These are phyloP conservation scores for Ploettnerulaceae sp. DNA, from an alignment of 2,329 filamentous ascomycete species.

Conservation along the genomic window DNA sequence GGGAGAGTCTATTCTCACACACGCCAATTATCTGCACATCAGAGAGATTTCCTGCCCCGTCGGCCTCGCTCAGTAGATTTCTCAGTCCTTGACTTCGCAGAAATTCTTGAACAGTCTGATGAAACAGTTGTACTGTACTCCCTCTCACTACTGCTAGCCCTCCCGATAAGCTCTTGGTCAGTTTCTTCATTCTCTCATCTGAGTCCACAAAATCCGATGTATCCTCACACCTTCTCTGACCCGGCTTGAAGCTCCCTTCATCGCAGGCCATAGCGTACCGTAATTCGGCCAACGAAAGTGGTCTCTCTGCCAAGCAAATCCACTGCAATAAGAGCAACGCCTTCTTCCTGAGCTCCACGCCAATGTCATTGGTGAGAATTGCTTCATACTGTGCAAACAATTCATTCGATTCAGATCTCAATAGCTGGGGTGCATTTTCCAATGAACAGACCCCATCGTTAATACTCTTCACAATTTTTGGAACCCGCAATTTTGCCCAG, in stretches of 20 bases:
- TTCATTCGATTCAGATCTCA: slow-evolving; percentile 14
- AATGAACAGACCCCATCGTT: slow-evolving; percentile 19
- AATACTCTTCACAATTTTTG: slow-evolving; percentile 10
- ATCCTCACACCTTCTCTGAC: slow-evolving; percentile 1
- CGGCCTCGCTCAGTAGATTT: not conserved
- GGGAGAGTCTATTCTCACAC: slow-evolving; percentile 7
- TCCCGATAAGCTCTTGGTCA: slow-evolving; percentile 22
- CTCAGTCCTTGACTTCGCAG: slow-evolving; percentile 6
- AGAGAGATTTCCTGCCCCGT: not conserved
- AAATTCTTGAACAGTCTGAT: slow-evolving; percentile 38
- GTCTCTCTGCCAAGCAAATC: slow-evolving; percentile 22
- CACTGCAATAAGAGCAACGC: slow-evolving; percentile 24
- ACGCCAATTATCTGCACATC: not conserved
- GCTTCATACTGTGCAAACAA: slow-evolving; percentile 16
- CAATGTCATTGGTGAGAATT: slow-evolving; percentile 15
- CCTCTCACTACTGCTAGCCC: slow-evolving; percentile 20
- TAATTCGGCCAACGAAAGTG: slow-evolving; percentile 22
- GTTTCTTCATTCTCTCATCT: slow-evolving; percentile 20
- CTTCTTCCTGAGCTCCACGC: slow-evolving; percentile 3
- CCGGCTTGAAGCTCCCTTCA: not conserved
- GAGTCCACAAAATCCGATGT: slow-evolving; percentile 12
- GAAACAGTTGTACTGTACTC: slow-evolving; percentile 37
- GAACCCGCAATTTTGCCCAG: slow-evolving; percentile 32
- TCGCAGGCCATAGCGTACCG: slow-evolving; percentile 19
- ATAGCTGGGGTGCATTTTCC: not conserved